Evolutionary conservation across 495 filamentous ascomycete species (phyloP), one percentile per base, ranked within the genome.

Genomic region (Friedmanniomyces simplex): DNA sequence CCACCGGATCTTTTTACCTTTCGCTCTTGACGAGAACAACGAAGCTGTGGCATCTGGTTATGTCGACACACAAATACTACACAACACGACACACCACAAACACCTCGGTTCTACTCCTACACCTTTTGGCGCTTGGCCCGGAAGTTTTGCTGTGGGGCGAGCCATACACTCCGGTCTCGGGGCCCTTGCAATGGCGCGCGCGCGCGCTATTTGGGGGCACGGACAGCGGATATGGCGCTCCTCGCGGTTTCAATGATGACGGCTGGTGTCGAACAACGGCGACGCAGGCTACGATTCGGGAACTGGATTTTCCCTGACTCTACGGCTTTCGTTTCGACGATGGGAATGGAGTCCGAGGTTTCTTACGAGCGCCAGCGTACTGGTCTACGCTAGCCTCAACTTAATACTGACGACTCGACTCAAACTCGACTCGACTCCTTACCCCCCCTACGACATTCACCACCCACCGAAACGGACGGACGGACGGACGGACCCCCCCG

Each of bases 221-320:
- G 46, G 60, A 63, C 60, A 63, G 60, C 60, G 60, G 60, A 63
- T 59, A 63, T 59, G 60, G 60, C 25, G 51, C 34, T 32, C 28
- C 10, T 10, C 4, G 4, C 28, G 28, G 28, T 32, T 4, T 4
- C 4, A 32, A 32, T 32, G 28, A 32, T 32, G 28, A 20, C 28
- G 32, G 30, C 18, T 50, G 21, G 18, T 30, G 48, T 37, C 51
- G 55, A 50, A 47, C 7, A 21, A 12, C 11, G 43, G 21, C 43
- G 21, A 11, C 18, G 14, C 13, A 8, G 43, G 21, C 43, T 22
- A 47, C 43, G 43, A 21, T 22, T 47, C 41, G 20, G 21, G 46
- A 26, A 49, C 46, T 24, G 46, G 46, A 8, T 49, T 26, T 18
- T 26, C 28, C 3, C 28, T 49, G 46, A 22, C 16, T 43, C 20